Conservation (phyloP, 805 yeast species). For the Candida odintsovae region DNA sequence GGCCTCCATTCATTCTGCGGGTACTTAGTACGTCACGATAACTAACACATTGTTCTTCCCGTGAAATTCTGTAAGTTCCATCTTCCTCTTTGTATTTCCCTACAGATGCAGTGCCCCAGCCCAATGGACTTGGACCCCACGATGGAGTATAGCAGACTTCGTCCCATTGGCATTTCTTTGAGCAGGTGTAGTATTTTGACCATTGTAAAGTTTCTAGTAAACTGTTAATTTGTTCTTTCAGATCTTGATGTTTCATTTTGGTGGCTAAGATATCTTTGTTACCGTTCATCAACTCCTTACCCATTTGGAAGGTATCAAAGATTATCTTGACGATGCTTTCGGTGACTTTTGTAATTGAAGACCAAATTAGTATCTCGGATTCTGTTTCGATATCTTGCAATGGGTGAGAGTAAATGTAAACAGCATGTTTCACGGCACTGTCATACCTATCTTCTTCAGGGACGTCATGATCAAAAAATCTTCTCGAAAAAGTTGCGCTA, state of each 20-base stretch:
- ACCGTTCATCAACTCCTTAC: neutral
- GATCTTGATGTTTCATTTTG: neutral
- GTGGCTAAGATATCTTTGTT: neutral
- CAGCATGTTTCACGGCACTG: slow-evolving; percentile 2
- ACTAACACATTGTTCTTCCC: slow-evolving; percentile 14
- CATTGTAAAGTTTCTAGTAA: neutral
- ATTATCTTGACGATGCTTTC: neutral
- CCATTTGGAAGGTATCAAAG: slow-evolving; percentile 3
- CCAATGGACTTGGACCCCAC: slow-evolving; percentile 54
- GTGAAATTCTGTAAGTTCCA: slow-evolving; percentile 22
- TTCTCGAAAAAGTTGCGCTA: slow-evolving; percentile 39
- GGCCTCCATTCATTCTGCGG: neutral
- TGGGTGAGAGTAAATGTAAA: slow-evolving; percentile 7
- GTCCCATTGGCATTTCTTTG: slow-evolving; percentile 34
- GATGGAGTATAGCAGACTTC: slow-evolving; percentile 54
- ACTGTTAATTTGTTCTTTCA: neutral
- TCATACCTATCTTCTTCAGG: slow-evolving; percentile 14
- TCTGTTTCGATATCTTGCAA: slow-evolving; percentile 1
- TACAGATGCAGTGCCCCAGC: slow-evolving; percentile 8
- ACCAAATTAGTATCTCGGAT: slow-evolving; percentile 7
- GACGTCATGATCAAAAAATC: slow-evolving; percentile 30
- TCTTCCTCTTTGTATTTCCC: slow-evolving; percentile 18
- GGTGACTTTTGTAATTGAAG: slow-evolving; percentile 3
- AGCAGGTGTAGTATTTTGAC: slow-evolving; percentile 2
- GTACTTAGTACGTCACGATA: slow-evolving; percentile 4